These are phyloP conservation scores for Phytophthora cryptogea DNA, from an alignment of 352 stramenopile genomes.

Conservation along the genomic window DNA sequence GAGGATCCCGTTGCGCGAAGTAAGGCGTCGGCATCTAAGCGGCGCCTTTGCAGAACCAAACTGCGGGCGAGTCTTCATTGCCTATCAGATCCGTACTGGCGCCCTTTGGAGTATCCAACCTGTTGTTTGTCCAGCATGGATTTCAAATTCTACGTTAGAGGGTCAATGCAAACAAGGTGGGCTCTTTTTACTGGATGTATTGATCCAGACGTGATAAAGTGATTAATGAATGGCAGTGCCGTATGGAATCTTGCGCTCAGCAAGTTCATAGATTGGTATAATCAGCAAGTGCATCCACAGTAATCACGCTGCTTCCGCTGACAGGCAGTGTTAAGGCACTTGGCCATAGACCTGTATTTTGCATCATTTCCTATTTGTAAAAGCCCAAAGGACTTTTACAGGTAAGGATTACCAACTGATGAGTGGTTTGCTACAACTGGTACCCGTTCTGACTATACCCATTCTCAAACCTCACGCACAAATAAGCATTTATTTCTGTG, in stretches of 20 bases:
- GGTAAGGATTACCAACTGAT: constrained; percentile 89
- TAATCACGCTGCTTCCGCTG: constrained; percentile 80
- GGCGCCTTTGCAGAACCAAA: not conserved
- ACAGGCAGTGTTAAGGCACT: constrained; percentile 82
- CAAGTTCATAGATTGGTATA: constrained; percentile 39
- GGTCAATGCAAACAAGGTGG: too few species aligned
- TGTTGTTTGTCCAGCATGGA: not conserved
- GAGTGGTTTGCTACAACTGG: constrained; percentile 39
- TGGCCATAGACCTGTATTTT: constrained; percentile 77
- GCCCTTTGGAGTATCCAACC: constrained; percentile 7
- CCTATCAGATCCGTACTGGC: constrained; percentile 2
- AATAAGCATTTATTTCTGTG: not conserved
- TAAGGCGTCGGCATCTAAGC: not conserved
- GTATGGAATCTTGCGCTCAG: too few species aligned
- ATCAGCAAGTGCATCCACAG: constrained; percentile 73
- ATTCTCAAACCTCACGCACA: constrained; percentile 19
- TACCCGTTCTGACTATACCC: constrained; percentile 1
- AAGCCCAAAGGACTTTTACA: constrained; percentile 59
- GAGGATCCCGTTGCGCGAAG: not conserved
- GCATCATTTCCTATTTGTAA: constrained; percentile 88
- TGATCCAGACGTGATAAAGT: too few species aligned
- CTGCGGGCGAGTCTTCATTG: constrained; percentile 6
- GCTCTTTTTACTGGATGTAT: not conserved
- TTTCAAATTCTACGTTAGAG: too few species aligned
- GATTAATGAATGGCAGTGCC: too few species aligned